A percentile compares a stretch with the other conserved stretches of the same genome.
Conservation (phyloP, 306 rosid genomes). For the Boehmeria nivea region DNA sequence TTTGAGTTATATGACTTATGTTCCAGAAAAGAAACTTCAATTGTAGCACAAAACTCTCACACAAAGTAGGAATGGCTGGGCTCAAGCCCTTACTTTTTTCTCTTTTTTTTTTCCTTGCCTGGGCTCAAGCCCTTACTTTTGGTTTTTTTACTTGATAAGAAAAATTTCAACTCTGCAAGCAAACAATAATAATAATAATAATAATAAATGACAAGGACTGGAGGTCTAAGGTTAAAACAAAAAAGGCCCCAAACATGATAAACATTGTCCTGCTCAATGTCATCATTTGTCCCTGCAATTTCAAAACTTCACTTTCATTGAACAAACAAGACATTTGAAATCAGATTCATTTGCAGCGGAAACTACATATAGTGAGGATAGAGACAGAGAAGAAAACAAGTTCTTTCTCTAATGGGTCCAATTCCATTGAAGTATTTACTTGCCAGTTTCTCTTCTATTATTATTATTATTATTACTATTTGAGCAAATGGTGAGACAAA, state of each 20-base stretch:
- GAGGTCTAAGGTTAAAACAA: background rate
- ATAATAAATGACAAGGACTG: background rate
- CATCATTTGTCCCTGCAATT: conserved; percentile 9
- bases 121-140: too few species aligned
- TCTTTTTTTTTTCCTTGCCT: too few species aligned
- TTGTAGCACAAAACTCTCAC: background rate
- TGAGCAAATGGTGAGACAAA: background rate
- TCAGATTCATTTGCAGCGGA: background rate
- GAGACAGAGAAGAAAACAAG: background rate
- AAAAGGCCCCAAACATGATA: background rate
- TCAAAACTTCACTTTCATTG: background rate
- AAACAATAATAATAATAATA: background rate
- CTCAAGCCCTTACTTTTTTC: too few species aligned
- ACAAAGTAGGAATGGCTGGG: too few species aligned
- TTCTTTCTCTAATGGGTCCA: conserved; percentile 1
- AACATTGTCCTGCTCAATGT: background rate
- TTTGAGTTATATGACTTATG: too few species aligned
- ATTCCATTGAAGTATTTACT: background rate
- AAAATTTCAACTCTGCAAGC: too few species aligned
- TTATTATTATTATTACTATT: too few species aligned
- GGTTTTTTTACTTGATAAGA: too few species aligned
- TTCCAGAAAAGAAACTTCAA: too few species aligned
- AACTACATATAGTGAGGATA: background rate
- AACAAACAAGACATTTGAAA: background rate
- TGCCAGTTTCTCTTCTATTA: background rate